Percentiles rank a stretch among this genome's conserved stretches.
phyloP scores from a whole-genome alignment of 2,329 filamentous ascomycete species.

The Penicillium sp. region DNA sequence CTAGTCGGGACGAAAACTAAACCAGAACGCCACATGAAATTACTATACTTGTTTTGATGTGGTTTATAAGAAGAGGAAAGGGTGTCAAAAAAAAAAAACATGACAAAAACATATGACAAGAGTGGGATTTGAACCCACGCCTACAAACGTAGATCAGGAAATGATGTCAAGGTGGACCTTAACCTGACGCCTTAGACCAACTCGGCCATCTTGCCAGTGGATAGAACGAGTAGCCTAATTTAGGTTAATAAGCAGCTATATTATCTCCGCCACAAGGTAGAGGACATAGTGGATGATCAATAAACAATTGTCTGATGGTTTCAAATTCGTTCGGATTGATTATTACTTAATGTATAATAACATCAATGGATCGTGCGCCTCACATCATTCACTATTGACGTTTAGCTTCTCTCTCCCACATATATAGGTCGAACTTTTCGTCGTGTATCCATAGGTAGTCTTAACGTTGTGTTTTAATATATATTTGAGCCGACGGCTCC shows the following conservation, averaged over 20 bases:
- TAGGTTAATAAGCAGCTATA: not conserved
- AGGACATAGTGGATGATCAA: too few species aligned
- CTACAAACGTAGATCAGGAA: constrained; percentile 21
- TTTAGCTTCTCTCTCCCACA: too few species aligned
- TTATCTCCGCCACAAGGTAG: not conserved
- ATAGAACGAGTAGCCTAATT: accelerated
- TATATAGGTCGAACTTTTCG: too few species aligned
- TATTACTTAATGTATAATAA: too few species aligned
- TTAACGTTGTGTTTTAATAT: not conserved
- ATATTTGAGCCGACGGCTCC: not conserved
- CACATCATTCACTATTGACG: too few species aligned
- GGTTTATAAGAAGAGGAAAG: not conserved
- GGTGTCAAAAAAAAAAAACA: not conserved
- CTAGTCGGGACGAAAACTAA: too few species aligned
- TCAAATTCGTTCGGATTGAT: too few species aligned
- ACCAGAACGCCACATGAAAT: too few species aligned
- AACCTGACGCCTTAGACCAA: constrained; percentile 36
- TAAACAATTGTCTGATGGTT: too few species aligned
- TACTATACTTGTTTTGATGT: too few species aligned
- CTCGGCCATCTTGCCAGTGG: constrained; percentile 31
- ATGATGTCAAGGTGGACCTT: constrained; percentile 29
- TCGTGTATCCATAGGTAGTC: too few species aligned
- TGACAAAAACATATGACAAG: constrained; percentile 17
- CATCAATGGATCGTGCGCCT: too few species aligned
- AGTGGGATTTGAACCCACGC: constrained; percentile 25